Evolutionary conservation across 2,329 filamentous ascomycete genomes (phyloP).

Genomic region (Sphaerulina populicola): DNA sequence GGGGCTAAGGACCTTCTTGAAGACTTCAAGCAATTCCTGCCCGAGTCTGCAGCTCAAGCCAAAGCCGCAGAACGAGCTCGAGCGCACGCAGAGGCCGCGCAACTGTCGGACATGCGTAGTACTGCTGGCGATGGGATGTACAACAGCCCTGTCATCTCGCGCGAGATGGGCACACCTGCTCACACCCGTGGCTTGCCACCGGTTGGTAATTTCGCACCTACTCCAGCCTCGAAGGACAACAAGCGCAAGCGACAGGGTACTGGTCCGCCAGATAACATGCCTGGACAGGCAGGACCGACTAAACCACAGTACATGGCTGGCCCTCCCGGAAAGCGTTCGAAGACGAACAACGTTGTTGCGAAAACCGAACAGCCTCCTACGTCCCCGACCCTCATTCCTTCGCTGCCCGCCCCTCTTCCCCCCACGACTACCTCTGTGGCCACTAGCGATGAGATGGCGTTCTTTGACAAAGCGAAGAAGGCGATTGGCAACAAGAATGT

Average conservation of each 20-base stretch:
- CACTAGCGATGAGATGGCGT: slow-evolving; percentile 74
- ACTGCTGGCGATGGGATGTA: slow-evolving; percentile 38
- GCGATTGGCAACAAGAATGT: slow-evolving; percentile 84
- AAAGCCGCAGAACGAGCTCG: slow-evolving; percentile 48
- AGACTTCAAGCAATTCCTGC: slow-evolving; percentile 97
- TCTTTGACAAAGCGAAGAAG: slow-evolving; percentile 96
- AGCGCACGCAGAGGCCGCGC: slow-evolving; percentile 62
- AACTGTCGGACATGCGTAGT: slow-evolving; percentile 52
- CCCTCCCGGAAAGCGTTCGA: slow-evolving; percentile 54
- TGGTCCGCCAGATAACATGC: slow-evolving; percentile 32
- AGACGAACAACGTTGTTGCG: slow-evolving; percentile 52
- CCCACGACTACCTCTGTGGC: slow-evolving; percentile 66
- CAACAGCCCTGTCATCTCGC: slow-evolving; percentile 31
- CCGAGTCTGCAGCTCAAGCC: slow-evolving; percentile 71
- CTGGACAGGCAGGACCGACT: slow-evolving; percentile 24
- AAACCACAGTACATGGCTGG: slow-evolving; percentile 21
- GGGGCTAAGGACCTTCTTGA: slow-evolving; percentile 89
- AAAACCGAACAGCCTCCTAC: slow-evolving; percentile 44
- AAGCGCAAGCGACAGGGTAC: slow-evolving; percentile 64
- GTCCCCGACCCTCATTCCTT: slow-evolving; percentile 80
- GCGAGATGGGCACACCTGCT: slow-evolving; percentile 33
- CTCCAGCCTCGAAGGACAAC: slow-evolving; percentile 65
- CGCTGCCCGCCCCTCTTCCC: slow-evolving; percentile 77
- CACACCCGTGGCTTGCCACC: slow-evolving; percentile 58
- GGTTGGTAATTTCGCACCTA: slow-evolving; percentile 86